Base-by-base conservation (phyloP, 23 red algal species). In the Agarophyton chilense region DNA sequence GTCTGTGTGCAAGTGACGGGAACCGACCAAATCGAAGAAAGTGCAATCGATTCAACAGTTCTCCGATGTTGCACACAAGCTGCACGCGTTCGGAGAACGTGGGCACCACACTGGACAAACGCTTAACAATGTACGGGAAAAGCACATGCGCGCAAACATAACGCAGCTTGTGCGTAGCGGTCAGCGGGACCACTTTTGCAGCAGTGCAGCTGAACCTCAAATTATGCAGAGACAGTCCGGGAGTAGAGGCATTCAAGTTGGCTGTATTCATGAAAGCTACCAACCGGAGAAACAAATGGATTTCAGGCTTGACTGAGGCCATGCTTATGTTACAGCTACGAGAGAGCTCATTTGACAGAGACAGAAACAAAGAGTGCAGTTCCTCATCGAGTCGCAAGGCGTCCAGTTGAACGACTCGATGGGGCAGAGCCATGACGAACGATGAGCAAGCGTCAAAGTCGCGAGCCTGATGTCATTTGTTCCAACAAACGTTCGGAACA, bases 321-420 rank as follows among this genome's bases (percentile, higher is more conserved):
- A 43, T 6, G 65, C 65, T 66, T 3, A 66, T 34, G 25, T 66
- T 66, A 38, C 61, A 66, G 24, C 34, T 32, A 35, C 61, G 61
- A 12, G 34, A 38, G 24, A 66, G 61, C 34, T 66, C 61, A 4
- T 21, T 66, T 66, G 61, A 34, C 33, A 32, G 65, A 40, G 65
- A 40, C 65, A 43, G 32, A 26, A 88, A 77, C 16, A 88, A 36
- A 1, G 46, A 5, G 56, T 71, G 7, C 22, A 88, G 51, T 28
- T 88, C 84, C 10, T 88, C 72, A 49, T 88, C 84, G 47, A 88
- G 84, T 32, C 84, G 84, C 33, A 56, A 31, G 17, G 84, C 84
- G 47, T 88, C 84, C 68, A 88, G 53, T 77, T 88, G 84, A 57
- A n/a, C 41, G 14, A 77, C 84, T 24, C 84, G 44, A 22, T 87